These are phyloP conservation scores for Ceratobasidium sp. DNA, from an alignment of 1,284 basidiomycete species.

Conservation along the genomic window DNA sequence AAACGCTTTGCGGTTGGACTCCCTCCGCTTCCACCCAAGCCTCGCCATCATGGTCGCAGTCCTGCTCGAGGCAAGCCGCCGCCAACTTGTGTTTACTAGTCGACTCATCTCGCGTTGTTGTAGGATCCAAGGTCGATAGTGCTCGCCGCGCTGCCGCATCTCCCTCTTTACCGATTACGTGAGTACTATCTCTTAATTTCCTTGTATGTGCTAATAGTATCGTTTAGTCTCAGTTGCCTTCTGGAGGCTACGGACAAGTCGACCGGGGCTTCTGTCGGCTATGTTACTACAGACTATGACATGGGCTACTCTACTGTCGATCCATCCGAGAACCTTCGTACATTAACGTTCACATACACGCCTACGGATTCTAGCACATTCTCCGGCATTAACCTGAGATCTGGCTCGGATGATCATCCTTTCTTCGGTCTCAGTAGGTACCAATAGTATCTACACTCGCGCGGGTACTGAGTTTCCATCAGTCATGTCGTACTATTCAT, in stretches of 20 bases:
- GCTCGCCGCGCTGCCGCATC: conserved; percentile 11
- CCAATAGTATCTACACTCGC: no score
- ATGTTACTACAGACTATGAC: neutral
- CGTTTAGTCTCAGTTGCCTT: no score
- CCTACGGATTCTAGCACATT: neutral
- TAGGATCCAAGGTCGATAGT: neutral
- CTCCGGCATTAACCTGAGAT: no score
- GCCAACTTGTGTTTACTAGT: no score
- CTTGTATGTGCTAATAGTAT: no score
- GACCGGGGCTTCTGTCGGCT: neutral
- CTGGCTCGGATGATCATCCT: neutral
- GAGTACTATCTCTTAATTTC: no score
- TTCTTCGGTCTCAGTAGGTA: neutral
- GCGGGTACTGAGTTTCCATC: no score
- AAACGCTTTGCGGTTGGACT: conserved; percentile 32
- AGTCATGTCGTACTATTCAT: neutral
- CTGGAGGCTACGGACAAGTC: neutral
- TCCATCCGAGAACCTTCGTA: neutral
- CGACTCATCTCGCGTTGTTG: neutral
- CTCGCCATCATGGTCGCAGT: neutral
- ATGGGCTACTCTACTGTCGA: neutral
- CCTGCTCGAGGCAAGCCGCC: neutral
- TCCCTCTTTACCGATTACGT: neutral
- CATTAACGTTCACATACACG: neutral
- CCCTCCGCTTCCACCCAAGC: conserved; percentile 26